Percentiles rank a stretch among this genome's conserved stretches.
Conservation (phyloP, 2,329 filamentous ascomycete species). For the Fusarium coffeatum region DNA sequence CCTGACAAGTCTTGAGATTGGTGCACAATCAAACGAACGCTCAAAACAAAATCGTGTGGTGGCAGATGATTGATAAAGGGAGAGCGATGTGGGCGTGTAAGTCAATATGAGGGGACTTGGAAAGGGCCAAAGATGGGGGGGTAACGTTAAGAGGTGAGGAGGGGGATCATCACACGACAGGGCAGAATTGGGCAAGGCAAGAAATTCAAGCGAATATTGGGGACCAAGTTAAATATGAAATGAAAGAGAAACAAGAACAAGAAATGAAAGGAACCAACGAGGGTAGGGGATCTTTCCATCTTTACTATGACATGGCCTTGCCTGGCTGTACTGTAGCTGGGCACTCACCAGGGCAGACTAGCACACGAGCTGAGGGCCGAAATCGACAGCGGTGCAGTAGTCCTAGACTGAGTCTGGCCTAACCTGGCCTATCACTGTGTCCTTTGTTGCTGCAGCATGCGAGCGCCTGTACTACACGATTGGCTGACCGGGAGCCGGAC, state of each 20-base stretch:
- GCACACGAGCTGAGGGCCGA: constrained; percentile 21
- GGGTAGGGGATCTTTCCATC: constrained; percentile 24
- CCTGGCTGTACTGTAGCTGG: constrained; percentile 19
- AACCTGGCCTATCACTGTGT: constrained; percentile 4
- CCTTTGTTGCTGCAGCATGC: constrained; percentile 23
- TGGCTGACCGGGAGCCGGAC: constrained; percentile 19
- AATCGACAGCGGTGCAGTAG: constrained; percentile 24
- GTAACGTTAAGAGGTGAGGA: constrained; percentile 6
- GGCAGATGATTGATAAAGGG: constrained; percentile 7
- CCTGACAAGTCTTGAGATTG: background rate
- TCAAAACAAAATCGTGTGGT: constrained; percentile 1
- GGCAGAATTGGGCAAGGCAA: constrained; percentile 25
- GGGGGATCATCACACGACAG: constrained; percentile 40
- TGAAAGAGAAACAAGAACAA: constrained; percentile 6
- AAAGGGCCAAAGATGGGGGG: constrained; percentile 23
- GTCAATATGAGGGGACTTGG: constrained; percentile 41
- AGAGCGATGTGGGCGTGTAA: constrained; percentile 42
- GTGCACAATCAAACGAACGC: background rate
- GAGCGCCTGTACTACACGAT: constrained; percentile 34
- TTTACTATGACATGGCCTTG: constrained; percentile 13
- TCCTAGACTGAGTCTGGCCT: constrained; percentile 10
- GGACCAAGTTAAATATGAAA: constrained; percentile 10
- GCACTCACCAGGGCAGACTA: constrained; percentile 34
- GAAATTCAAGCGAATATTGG: constrained; percentile 6
- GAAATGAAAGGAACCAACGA: constrained; percentile 22